These are phyloP conservation scores for Zygnema circumcarinatum DNA, from an alignment of 139 green algal species.

Conservation along the genomic window DNA sequence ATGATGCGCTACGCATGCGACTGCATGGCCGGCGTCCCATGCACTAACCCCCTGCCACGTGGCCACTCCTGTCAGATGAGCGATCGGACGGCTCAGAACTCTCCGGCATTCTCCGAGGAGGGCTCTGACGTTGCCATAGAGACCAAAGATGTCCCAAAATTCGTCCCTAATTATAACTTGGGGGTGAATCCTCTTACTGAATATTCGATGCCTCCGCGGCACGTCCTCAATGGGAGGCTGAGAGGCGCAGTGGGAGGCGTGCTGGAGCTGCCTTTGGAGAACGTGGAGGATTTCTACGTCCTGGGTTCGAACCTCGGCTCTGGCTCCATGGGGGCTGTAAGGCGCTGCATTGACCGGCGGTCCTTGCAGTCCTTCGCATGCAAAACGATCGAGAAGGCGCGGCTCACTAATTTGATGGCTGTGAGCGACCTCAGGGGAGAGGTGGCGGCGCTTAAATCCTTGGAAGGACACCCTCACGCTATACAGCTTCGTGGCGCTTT, in stretches of 20 bases:
- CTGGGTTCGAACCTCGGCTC: background rate
- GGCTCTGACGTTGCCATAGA: no score
- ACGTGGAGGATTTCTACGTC: background rate
- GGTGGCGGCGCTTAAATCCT: conserved; percentile 61
- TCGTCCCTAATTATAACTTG: no score
- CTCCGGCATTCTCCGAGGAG: no score
- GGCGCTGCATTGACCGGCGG: background rate
- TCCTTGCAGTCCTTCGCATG: conserved; percentile 65
- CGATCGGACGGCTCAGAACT: no score
- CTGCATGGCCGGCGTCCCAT: no score
- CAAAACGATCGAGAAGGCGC: conserved; percentile 92
- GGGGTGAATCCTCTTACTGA: no score
- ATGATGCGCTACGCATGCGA: no score
- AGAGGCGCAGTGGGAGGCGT: background rate
- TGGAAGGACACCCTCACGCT: background rate
- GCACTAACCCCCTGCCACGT: no score
- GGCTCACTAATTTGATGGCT: conserved; percentile 82
- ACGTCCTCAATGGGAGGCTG: no score
- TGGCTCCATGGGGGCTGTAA: background rate
- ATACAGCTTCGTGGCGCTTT: background rate
- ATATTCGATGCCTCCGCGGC: no score
- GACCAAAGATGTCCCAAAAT: no score
- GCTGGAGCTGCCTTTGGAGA: background rate
- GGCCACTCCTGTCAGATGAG: no score
- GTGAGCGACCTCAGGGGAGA: conserved; percentile 91